Evolutionary conservation across 306 rosid genomes (phyloP).

Genomic region (Acacia melanoxylon): DNA sequence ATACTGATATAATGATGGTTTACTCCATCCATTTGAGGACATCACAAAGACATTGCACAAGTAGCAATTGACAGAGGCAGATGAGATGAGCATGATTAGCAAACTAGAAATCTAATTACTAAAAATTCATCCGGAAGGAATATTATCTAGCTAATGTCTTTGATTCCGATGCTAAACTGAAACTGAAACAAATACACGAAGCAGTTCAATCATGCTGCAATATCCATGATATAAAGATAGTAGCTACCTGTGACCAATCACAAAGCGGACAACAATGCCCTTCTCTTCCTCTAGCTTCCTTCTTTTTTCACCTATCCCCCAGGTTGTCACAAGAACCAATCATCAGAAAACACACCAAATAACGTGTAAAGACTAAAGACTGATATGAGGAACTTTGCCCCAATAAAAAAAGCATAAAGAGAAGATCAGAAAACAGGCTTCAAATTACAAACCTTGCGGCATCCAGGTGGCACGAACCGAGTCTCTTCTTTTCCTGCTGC

Average conservation of each 20-base stretch:
- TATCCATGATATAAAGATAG: conserved; percentile 8
- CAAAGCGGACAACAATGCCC: conserved; percentile 88
- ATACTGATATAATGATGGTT: conserved; percentile 1
- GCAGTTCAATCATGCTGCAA: neutral
- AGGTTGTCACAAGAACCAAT: conserved; percentile 39
- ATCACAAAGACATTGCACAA: neutral
- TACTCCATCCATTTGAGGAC: neutral
- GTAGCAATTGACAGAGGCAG: neutral
- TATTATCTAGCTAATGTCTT: neutral
- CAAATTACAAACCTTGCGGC: conserved; percentile 74
- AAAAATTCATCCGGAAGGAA: conserved; percentile 3
- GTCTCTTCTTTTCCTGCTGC: conserved; percentile 97
- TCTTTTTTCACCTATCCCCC: conserved; percentile 77
- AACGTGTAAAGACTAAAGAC: neutral
- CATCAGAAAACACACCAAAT: conserved; percentile 33
- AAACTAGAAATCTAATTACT: conserved; percentile 8
- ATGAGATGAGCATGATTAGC: neutral
- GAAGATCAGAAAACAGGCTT: conserved; percentile 13
- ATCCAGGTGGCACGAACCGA: conserved; percentile 94
- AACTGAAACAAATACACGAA: neutral
- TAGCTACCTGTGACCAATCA: conserved; percentile 90
- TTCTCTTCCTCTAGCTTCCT: conserved; percentile 97
- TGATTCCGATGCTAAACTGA: neutral
- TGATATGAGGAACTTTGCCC: neutral
- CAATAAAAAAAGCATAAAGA: neutral